Evolutionary conservation across 2,329 filamentous ascomycete species (phyloP), one percentile per base, ranked within the genome.

Genomic region (Diaporthe amygdali): DNA sequence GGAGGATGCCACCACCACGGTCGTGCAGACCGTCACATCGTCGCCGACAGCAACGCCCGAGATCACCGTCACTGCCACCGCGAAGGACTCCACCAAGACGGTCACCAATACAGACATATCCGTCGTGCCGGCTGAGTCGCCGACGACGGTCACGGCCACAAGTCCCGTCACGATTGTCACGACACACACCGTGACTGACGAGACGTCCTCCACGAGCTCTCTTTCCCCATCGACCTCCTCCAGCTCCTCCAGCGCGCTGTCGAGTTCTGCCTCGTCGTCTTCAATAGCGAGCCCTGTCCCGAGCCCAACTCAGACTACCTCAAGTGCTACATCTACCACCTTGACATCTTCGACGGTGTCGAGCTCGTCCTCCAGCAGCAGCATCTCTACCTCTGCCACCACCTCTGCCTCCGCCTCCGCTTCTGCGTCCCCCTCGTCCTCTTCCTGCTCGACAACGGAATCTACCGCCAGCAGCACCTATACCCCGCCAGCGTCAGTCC

Each of bases 41-140:
- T 44, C 68, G 17, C 44, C 52, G 17, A 46, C 56, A 30, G 68
- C 51, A 27, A 52, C 66, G 1, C 68, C 66, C 6, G 34, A 69
- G 8, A 27, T 66, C 27, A 73, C 46, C 9, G 39, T 51, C 51
- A 72, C 69, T 0, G 66, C 51, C 27, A 73, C 56, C 2, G 22
- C 52, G 9, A 66, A 68, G 27, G 54, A 68, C 5, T 30, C 25
- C 9, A 68, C 69, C 14, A 61, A 54, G 4, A 69, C 69, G 9
- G 30, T 66, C 59, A 73, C 70, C 8, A 12, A 68, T 49, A 71
- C 64, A 2, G 55, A 66, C 7, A 46, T 72, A 25, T 72, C 71
- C 15, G 44, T 72, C 20, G 64, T 72, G 8, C 22, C 71, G 5
- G 56, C 67, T 5, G 70, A 64, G 49, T 25, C 46, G 6, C 66